A percentile compares a stretch with the other conserved stretches of the same genome.
Conservation (phyloP, 1,284 basidiomycete genomes). For the Apiotrichum siamense region DNA sequence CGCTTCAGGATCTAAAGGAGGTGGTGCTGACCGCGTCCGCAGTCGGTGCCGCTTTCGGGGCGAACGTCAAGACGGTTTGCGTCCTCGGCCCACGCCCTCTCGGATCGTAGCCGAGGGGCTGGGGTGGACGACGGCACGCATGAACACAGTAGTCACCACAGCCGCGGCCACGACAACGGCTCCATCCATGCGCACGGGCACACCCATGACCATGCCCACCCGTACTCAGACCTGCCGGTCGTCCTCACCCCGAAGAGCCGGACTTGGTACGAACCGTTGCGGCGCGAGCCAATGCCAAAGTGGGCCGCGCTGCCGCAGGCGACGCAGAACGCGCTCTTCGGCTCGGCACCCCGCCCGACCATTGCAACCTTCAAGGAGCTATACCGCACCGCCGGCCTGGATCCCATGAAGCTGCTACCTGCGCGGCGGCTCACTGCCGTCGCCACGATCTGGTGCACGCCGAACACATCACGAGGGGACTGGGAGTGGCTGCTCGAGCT, state of each 20-base stretch:
- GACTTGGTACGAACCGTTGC: not conserved
- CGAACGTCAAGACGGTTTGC: conserved; percentile 8
- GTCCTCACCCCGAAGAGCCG: conserved; percentile 4
- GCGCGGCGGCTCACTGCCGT: not conserved
- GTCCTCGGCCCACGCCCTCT: conserved; percentile 6
- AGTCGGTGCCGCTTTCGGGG: not conserved
- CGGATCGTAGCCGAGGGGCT: not conserved
- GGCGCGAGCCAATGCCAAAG: not conserved
- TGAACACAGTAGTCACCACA: not conserved
- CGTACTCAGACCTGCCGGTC: not conserved
- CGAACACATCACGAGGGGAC: not conserved
- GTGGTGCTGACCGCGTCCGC: not conserved
- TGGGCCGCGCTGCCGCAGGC: conserved; percentile 1
- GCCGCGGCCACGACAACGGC: too few species aligned
- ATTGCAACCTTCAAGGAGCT: not conserved
- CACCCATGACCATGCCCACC: too few species aligned
- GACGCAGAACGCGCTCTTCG: not conserved
- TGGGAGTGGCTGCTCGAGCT: conserved; percentile 12
- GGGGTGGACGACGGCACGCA: too few species aligned
- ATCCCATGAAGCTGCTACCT: conserved; percentile 1
- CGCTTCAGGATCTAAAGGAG: not conserved
- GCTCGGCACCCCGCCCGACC: not conserved
- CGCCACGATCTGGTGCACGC: not conserved
- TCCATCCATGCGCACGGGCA: too few species aligned
- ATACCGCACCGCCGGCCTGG: not conserved